phyloP scores from a whole-genome alignment of 1,284 basidiomycete genomes.

The Cutaneotrichosporon daszewskae region DNA sequence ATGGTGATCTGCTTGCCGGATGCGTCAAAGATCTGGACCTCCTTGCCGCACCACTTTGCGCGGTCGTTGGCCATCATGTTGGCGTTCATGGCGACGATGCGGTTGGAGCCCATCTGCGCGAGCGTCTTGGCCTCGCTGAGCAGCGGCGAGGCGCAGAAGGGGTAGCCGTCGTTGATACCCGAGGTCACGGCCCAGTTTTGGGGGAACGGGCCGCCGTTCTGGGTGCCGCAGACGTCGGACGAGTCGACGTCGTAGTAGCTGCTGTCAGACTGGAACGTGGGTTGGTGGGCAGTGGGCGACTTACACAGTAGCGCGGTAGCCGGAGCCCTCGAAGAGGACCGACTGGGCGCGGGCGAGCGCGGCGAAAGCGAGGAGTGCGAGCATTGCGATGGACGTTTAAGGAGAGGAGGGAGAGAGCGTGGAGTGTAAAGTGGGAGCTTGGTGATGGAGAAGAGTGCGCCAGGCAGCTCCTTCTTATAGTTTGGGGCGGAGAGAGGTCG shows the following conservation, averaged over 20 bases:
- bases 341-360: conserved; percentile 10
- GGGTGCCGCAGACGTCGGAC: conserved; percentile 9
- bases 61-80: conserved; percentile 13
- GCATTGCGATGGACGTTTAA: conserved; percentile 8
- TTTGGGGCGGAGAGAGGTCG: too few species aligned
- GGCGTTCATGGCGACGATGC: conserved; percentile 20
- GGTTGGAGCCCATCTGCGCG: conserved; percentile 10
- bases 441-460: too few species aligned
- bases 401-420: too few species aligned
- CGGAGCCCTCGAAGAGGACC: conserved; percentile 8
- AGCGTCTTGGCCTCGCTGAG: conserved; percentile 6
- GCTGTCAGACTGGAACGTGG: not conserved
- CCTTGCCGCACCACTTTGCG: conserved; percentile 23
- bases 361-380: conserved; percentile 6
- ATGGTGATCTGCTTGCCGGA: conserved; percentile 25
- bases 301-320: conserved; percentile 14
- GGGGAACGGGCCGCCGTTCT: conserved; percentile 16
- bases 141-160: conserved; percentile 11
- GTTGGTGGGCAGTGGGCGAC: not conserved
- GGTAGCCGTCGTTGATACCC: conserved; percentile 14
- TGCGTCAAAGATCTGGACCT: conserved; percentile 29
- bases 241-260: conserved; percentile 20
- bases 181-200: conserved; percentile 16
- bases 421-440: too few species aligned
- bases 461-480: too few species aligned